A percentile compares a stretch with the other conserved stretches of the same genome.
These are phyloP conservation scores for Odontarrhena argentea DNA, from an alignment of 345 rosid genomes.

Conservation along the genomic window DNA sequence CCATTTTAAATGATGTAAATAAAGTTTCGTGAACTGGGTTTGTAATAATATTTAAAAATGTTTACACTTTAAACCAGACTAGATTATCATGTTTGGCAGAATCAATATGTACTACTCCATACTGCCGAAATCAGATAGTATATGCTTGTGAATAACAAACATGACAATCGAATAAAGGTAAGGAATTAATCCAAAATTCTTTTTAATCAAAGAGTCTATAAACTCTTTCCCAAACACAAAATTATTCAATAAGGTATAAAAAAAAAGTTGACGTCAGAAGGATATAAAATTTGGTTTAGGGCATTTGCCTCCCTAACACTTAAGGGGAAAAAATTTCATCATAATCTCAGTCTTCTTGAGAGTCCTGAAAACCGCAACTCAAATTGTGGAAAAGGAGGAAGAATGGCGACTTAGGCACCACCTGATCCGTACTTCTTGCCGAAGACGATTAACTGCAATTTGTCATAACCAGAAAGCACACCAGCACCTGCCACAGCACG, in stretches of 20 bases:
- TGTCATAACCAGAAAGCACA: conserved; percentile 89
- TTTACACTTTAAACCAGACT: too few relatives aligned
- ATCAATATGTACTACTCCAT: background rate
- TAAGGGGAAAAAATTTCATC: conserved; percentile 28
- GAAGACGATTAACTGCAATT: conserved; percentile 73
- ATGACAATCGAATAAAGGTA: too few relatives aligned
- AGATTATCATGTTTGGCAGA: background rate
- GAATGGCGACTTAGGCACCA: conserved; percentile 46
- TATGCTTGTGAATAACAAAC: background rate
- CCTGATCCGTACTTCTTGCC: conserved; percentile 88
- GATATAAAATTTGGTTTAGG: conserved; percentile 25
- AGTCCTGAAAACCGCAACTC: conserved; percentile 15
- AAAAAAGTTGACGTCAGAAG: conserved; percentile 17
- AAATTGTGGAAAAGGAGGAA: conserved; percentile 11
- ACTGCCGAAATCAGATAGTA: background rate
- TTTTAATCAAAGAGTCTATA: conserved; percentile 8
- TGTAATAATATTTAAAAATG: too few relatives aligned
- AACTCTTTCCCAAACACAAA: conserved; percentile 12
- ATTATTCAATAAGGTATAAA: conserved; percentile 26
- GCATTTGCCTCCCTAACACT: conserved; percentile 22
- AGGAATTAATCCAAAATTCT: conserved; percentile 10
- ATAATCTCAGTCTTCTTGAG: conserved; percentile 34
- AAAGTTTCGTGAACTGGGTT: too few relatives aligned
- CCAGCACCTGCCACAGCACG: conserved; percentile 95
- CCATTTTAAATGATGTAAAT: too few relatives aligned